phyloP scores from a whole-genome alignment of 2,329 filamentous ascomycete species.

The Aspergillus ibericus region DNA sequence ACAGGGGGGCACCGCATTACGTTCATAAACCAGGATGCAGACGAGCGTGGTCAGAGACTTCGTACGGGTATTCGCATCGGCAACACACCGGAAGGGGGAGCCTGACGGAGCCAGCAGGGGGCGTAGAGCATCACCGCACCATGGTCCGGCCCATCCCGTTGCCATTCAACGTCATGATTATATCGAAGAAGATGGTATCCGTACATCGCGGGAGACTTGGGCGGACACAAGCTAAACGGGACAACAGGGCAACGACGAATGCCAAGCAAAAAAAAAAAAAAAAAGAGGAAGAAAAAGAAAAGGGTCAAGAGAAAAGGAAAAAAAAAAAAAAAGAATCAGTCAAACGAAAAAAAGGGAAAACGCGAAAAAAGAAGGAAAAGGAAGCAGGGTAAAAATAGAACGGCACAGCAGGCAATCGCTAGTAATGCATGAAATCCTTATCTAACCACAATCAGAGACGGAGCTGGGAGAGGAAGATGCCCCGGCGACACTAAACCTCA shows the following conservation, averaged over 20 bases:
- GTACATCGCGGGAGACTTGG: not conserved
- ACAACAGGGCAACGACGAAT: not conserved
- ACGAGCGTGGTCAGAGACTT: not conserved
- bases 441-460: constrained; percentile 22
- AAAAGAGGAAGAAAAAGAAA: constrained; percentile 9
- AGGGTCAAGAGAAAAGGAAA: not conserved
- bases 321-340: constrained; percentile 7
- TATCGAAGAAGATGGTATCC: not conserved
- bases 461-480: constrained; percentile 10
- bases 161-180: constrained; percentile 1
- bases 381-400: constrained; percentile 7
- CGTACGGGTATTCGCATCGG: not conserved
- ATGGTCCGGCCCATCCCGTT: not conserved
- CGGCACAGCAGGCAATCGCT: constrained; percentile 21
- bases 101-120: not conserved
- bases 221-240: not conserved
- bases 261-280: not conserved
- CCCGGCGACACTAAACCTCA: constrained; percentile 7
- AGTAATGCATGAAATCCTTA: constrained; percentile 28
- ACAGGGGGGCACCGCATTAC: not conserved
- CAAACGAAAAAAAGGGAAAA: constrained; percentile 10
- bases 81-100: not conserved
- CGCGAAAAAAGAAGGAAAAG: not conserved
- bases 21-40: not conserved
- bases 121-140: not conserved